These are phyloP conservation scores for Cyclotella cryptica DNA, from an alignment of 108 stramenopile species.

Conservation along the genomic window DNA sequence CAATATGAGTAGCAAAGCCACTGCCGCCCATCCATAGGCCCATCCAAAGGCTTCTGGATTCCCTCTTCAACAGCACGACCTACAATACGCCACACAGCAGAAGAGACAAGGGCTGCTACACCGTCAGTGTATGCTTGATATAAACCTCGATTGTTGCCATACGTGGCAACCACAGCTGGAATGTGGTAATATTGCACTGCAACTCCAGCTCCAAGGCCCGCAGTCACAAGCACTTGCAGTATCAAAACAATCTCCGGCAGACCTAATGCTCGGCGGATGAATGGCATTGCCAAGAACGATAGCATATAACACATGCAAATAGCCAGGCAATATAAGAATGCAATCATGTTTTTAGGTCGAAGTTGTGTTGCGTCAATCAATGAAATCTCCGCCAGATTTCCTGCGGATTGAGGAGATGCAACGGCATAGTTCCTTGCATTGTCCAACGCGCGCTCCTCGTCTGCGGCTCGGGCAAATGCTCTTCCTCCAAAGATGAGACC, in stretches of 20 bases:
- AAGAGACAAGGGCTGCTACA: slow-evolving; percentile 70
- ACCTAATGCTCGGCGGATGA: slow-evolving; percentile 51
- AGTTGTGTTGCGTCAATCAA: slow-evolving; percentile 35
- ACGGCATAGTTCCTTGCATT: not conserved
- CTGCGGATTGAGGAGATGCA: not conserved
- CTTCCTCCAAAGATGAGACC: slow-evolving; percentile 76
- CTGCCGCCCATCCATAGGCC: slow-evolving; percentile 88
- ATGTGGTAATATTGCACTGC: slow-evolving; percentile 84
- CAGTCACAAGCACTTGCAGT: slow-evolving; percentile 68
- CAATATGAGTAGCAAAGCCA: slow-evolving; percentile 72
- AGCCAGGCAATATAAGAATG: slow-evolving; percentile 71
- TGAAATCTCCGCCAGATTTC: not conserved
- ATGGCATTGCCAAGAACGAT: slow-evolving; percentile 73
- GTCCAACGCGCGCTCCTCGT: slow-evolving; percentile 48
- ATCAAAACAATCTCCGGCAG: slow-evolving; percentile 67
- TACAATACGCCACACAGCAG: slow-evolving; percentile 75
- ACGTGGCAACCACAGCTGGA: slow-evolving; percentile 79
- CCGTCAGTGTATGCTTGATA: slow-evolving; percentile 82
- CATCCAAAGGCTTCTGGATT: slow-evolving; percentile 77
- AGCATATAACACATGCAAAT: slow-evolving; percentile 75
- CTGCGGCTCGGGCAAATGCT: slow-evolving; percentile 59
- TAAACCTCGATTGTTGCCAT: slow-evolving; percentile 77
- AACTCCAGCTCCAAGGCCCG: slow-evolving; percentile 71
- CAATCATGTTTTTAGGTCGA: slow-evolving; percentile 67
- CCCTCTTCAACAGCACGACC: slow-evolving; percentile 72